A percentile compares a stretch with the other conserved stretches of the same genome.
These are phyloP conservation scores for Vachellia collinsii DNA, from an alignment of 306 rosid species.

Conservation along the genomic window DNA sequence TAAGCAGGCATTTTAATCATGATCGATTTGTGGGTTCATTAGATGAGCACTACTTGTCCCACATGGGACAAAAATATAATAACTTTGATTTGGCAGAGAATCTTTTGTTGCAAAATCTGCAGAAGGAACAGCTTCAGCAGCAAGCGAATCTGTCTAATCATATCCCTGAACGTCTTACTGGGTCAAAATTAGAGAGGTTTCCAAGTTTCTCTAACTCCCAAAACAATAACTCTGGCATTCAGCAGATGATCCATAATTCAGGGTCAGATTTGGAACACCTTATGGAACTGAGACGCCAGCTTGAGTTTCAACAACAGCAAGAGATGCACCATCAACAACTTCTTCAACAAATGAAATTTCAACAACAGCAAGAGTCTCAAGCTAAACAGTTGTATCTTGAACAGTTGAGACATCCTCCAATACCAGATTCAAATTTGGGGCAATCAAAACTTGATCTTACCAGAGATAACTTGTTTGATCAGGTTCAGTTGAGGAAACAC, in stretches of 20 bases:
- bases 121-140: constrained; percentile 58
- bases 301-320: constrained; percentile 63
- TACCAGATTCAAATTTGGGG: constrained; percentile 55
- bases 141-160: constrained; percentile 43
- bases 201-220: constrained; percentile 49
- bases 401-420: constrained; percentile 59
- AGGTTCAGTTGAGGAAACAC: constrained; percentile 52
- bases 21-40: constrained; percentile 50
- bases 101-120: constrained; percentile 51
- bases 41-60: constrained; percentile 48
- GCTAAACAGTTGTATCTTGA: constrained; percentile 60
- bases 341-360: constrained; percentile 62
- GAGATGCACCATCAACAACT: constrained; percentile 63
- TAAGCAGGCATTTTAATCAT: constrained; percentile 43
- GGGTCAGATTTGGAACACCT: constrained; percentile 60
- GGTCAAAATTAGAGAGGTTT: constrained; percentile 51
- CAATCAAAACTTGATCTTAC: constrained; percentile 55
- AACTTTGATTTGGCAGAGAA: constrained; percentile 52
- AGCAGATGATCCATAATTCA: constrained; percentile 51
- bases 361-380: constrained; percentile 67
- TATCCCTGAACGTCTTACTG: constrained; percentile 48
- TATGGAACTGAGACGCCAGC: constrained; percentile 51
- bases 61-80: constrained; percentile 44
- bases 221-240: constrained; percentile 48
- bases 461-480: constrained; percentile 57